Conservation (phyloP, 2,329 filamentous ascomycete genomes). For the Zymoseptoria ardabiliae region DNA sequence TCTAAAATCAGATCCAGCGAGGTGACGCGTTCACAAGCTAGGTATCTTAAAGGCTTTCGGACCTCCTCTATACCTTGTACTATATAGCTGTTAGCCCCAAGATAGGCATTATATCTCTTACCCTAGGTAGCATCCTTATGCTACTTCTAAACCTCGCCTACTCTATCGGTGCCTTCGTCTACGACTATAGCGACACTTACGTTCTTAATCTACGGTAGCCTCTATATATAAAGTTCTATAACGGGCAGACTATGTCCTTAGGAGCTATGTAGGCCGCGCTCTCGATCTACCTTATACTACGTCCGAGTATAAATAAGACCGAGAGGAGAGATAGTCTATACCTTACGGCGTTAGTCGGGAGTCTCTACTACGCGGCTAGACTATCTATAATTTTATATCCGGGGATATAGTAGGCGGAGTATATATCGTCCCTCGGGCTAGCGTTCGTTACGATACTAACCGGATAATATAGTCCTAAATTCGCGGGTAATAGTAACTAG, state of each 20-base stretch:
- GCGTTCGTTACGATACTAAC: neutral
- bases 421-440: neutral
- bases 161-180: conserved; percentile 26
- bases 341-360: conserved; percentile 33
- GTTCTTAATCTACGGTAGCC: conserved; percentile 44
- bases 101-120: conserved; percentile 7
- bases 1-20: too few relatives aligned
- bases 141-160: conserved; percentile 28
- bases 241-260: conserved; percentile 46
- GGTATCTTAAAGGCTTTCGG: neutral
- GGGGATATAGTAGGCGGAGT: conserved; percentile 36
- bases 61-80: too few relatives aligned
- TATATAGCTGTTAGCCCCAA: neutral
- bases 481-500: conserved; percentile 35
- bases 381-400: conserved; percentile 43
- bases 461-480: conserved; percentile 34
- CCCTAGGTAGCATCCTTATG: conserved; percentile 26
- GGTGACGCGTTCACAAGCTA: too few relatives aligned
- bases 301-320: conserved; percentile 9
- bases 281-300: conserved; percentile 34
- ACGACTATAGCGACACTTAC: conserved; percentile 38
- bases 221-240: conserved; percentile 47
- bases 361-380: conserved; percentile 40
- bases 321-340: conserved; percentile 20
- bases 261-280: conserved; percentile 35